A percentile compares a stretch with the other conserved stretches of the same genome.
phyloP scores from a whole-genome alignment of 148 eudicot species.

The Vaccinium vitisidaea region DNA sequence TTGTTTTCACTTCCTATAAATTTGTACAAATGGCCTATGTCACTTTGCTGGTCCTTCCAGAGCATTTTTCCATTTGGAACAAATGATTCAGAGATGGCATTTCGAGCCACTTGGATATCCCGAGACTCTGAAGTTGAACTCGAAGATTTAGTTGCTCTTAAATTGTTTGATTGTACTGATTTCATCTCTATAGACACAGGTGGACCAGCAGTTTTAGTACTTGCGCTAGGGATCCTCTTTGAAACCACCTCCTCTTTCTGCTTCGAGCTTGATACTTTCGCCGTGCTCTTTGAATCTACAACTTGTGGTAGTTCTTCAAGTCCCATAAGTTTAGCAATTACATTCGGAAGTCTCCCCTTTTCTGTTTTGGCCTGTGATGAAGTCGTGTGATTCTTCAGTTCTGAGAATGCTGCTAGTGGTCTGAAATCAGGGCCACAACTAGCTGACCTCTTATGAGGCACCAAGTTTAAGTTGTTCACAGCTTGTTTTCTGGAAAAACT shows the following conservation, averaged over 20 bases:
- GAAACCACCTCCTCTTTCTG: slow-evolving; percentile 29
- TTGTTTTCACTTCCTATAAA: slow-evolving; percentile 15
- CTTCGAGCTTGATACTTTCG: slow-evolving; percentile 28
- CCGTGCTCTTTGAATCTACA: slow-evolving; percentile 24
- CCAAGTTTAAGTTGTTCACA: slow-evolving; percentile 15
- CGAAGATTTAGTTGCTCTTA: background rate
- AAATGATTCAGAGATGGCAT: slow-evolving; percentile 11
- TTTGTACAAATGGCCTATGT: slow-evolving; percentile 22
- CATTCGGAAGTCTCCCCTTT: slow-evolving; percentile 57
- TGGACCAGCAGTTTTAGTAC: slow-evolving; percentile 17
- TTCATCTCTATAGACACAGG: slow-evolving; percentile 22
- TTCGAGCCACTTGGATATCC: slow-evolving; percentile 13
- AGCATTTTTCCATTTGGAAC: slow-evolving; percentile 17
- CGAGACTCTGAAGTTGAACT: slow-evolving; percentile 1
- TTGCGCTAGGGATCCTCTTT: slow-evolving; percentile 20
- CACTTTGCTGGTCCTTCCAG: slow-evolving; percentile 35
- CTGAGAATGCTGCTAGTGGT: slow-evolving; percentile 17
- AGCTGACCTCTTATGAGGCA: slow-evolving; percentile 41
- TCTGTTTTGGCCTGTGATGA: slow-evolving; percentile 35
- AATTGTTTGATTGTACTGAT: slow-evolving; percentile 24
- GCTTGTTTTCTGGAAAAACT: slow-evolving; percentile 25
- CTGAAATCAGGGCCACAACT: slow-evolving; percentile 44
- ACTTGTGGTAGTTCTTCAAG: slow-evolving; percentile 61
- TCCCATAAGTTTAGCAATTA: slow-evolving; percentile 92
- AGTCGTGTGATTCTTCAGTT: slow-evolving; percentile 17